These are phyloP conservation scores for Lophiotrema nucula DNA, from an alignment of 495 filamentous ascomycete genomes.

Conservation along the genomic window DNA sequence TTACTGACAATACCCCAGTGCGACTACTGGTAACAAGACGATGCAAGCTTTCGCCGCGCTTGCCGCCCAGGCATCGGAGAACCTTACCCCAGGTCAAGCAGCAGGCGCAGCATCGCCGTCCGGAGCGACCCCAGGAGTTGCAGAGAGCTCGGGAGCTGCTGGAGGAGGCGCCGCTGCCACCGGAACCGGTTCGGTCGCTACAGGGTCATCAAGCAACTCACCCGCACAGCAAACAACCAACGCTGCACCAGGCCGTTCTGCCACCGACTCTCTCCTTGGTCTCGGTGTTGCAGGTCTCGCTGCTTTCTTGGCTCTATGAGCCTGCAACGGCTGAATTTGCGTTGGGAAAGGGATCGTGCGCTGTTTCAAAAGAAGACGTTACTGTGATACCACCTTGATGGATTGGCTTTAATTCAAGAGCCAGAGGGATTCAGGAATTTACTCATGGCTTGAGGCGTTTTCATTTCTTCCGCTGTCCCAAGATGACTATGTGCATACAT, in stretches of 20 bases:
- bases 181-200: constrained; percentile 3
- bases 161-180: background rate
- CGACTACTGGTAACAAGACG: constrained; percentile 29
- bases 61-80: constrained; percentile 14
- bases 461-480: background rate
- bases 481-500: constrained; percentile 13
- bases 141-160: background rate
- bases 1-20: constrained; percentile 11
- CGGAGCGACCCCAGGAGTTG: constrained; percentile 1
- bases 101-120: constrained; percentile 3
- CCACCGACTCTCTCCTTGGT: constrained; percentile 19
- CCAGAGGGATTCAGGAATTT: background rate
- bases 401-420: background rate
- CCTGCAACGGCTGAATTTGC: background rate
- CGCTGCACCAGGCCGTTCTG: constrained; percentile 25
- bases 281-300: constrained; percentile 29
- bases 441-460: constrained; percentile 15
- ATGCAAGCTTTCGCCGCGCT: constrained; percentile 21
- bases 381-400: constrained; percentile 26
- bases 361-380: background rate
- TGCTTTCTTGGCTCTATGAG: constrained; percentile 32
- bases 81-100: constrained; percentile 26
- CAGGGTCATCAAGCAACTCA: background rate
- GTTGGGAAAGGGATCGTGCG: background rate
- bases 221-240: constrained; percentile 13